Conservation (phyloP, 805 yeast species). For the Saturnispora saitoi region DNA sequence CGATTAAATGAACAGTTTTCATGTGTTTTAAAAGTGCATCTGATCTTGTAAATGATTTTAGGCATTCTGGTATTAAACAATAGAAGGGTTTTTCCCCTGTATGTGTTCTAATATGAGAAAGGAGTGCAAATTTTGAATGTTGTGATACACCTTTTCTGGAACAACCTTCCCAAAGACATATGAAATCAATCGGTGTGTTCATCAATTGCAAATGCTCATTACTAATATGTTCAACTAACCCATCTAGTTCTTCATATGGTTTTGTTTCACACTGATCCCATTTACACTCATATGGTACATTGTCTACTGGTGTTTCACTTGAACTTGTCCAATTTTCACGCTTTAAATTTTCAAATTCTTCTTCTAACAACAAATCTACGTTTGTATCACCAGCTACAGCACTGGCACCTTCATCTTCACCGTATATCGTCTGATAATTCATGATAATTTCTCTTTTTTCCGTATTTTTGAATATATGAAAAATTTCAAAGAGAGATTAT, state of each 20-base stretch:
- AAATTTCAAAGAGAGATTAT: background rate
- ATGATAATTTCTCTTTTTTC: background rate
- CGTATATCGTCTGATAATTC: conserved; percentile 7
- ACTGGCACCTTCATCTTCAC: background rate
- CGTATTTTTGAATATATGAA: background rate
- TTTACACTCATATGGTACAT: conserved; percentile 20
- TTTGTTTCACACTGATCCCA: conserved; percentile 31
- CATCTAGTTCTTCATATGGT: conserved; percentile 26
- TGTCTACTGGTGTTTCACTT: background rate
- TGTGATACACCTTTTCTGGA: conserved; percentile 41
- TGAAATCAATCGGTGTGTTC: conserved; percentile 27
- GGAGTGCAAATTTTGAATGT: conserved; percentile 48
- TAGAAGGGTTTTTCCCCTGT: conserved; percentile 59
- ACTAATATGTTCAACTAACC: conserved; percentile 33
- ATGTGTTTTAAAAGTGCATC: conserved; percentile 61
- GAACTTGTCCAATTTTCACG: conserved; percentile 3
- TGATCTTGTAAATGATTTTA: conserved; percentile 46
- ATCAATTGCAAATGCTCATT: conserved; percentile 29
- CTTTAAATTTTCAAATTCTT: conserved; percentile 20
- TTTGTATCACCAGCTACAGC: background rate
- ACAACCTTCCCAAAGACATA: conserved; percentile 59
- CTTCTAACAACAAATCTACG: conserved; percentile 18
- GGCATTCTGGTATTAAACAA: conserved; percentile 62
- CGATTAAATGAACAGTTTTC: conserved; percentile 50
- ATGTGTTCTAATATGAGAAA: conserved; percentile 57